Percentiles rank a stretch among this genome's conserved stretches.
Evolutionary conservation across 257 asterid species (phyloP).

Genomic region (Mentha longifolia): DNA sequence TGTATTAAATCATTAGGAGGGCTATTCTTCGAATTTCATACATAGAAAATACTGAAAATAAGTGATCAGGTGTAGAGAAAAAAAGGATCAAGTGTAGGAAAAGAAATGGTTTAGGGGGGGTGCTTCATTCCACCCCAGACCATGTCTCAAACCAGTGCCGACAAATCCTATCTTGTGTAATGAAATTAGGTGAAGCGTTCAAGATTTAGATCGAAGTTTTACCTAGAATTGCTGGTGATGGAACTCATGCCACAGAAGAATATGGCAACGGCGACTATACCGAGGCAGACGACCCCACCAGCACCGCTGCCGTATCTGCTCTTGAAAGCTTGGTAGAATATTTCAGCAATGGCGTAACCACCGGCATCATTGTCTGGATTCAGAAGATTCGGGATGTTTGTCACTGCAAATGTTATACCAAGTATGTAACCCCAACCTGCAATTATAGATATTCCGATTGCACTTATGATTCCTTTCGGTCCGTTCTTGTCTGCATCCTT

Average conservation of each 20-base stretch:
- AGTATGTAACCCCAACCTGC: slow-evolving; percentile 96
- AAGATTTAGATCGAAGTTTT: slow-evolving; percentile 21
- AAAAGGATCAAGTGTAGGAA: no score
- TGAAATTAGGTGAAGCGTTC: background rate
- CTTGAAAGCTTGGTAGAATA: slow-evolving; percentile 80
- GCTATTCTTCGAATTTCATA: no score
- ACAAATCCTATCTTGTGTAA: background rate
- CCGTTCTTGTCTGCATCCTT: slow-evolving; percentile 84
- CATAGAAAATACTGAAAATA: no score
- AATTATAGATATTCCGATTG: slow-evolving; percentile 87
- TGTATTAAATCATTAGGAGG: no score
- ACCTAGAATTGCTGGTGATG: slow-evolving; percentile 96
- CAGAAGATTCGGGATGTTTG: slow-evolving; percentile 74
- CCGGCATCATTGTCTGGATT: slow-evolving; percentile 72
- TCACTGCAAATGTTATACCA: slow-evolving; percentile 92
- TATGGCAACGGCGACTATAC: slow-evolving; percentile 78
- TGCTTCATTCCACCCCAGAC: no score
- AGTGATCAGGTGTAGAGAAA: no score
- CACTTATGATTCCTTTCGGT: slow-evolving; percentile 87
- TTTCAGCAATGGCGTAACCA: slow-evolving; percentile 91
- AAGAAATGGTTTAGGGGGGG: no score
- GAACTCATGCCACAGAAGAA: slow-evolving; percentile 98
- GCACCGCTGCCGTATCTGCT: slow-evolving; percentile 75
- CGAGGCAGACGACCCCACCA: slow-evolving; percentile 80
- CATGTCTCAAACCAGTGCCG: no score